Evolutionary conservation across 176 grass and related monocot genomes (phyloP), one percentile per base, ranked within the genome.

Genomic region (Carex kokanica): DNA sequence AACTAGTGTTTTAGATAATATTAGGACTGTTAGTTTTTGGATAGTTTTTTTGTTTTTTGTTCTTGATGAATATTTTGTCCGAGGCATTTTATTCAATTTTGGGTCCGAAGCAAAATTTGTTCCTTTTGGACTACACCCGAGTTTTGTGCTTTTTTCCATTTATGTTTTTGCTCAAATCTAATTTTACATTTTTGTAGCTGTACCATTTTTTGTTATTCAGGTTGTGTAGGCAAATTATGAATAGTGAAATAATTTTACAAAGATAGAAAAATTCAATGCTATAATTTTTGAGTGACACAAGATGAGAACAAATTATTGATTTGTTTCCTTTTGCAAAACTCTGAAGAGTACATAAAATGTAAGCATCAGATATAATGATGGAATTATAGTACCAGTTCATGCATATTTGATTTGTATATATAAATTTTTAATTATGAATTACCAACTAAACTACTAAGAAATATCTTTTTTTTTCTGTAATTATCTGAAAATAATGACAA

Each of bases 1-100:
- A 97, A 65, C 88, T 94, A 69, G 87, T 90, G 75, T 97, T 94
- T 89, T 97, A 94, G 81, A 91, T 80, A 38, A 79, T 79, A 60
- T 60, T 58, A 60, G 77, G 2, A 60, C 32, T 60, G n/a, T 60
- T 34, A 34, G 16, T 51, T 10, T 52, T 51, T 3, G 0, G 32
- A 69, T 58, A 15, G 14, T 72, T 72, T 49, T 78, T 69, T 27
- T 71, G 8, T 41, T 45, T 78, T 69, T 27, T 55, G 49, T 58
- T 58, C 24, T 34, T 29, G 47, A 34, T 78, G 7, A 29, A 55
- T 78, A 13, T 40, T 38, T 38, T 12, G 12, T 63, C 41, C 1
- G 16, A 63, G 57, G 59, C 56, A 27, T 24, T 81, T 63, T 43
- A 40, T 38, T 61, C 31, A 79, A 58, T 79, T 59, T 79, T 29